Evolutionary conservation across 371 early-diverging fungal species (phyloP).

Genomic region (Mucor circinelloides): DNA sequence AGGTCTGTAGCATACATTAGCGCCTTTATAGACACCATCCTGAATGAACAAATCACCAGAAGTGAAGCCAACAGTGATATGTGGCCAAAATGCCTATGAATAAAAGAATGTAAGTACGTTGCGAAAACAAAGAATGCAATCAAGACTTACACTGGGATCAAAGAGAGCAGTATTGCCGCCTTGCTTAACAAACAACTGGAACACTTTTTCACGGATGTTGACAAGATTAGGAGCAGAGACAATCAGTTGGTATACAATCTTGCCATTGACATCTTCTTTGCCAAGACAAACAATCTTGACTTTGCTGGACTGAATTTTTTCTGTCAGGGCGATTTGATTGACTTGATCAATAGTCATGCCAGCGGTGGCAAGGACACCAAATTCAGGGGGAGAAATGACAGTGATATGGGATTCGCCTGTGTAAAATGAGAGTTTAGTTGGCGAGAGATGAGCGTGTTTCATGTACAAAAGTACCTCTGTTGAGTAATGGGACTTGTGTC

Average conservation of each 20-base stretch:
- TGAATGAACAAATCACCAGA: conserved; percentile 66
- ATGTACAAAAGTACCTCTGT: background rate
- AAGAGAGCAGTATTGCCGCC: conserved; percentile 68
- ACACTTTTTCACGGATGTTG: conserved; percentile 54
- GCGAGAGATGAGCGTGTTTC: background rate
- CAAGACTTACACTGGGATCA: conserved; percentile 44
- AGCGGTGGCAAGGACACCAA: conserved; percentile 54
- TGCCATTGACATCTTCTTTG: conserved; percentile 46
- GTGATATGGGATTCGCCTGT: conserved; percentile 80
- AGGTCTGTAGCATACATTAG: conserved; percentile 65
- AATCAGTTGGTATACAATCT: conserved; percentile 50
- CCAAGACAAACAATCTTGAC: conserved; percentile 69
- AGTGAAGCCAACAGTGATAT: conserved; percentile 74
- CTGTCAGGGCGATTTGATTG: conserved; percentile 57
- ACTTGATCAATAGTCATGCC: conserved; percentile 76
- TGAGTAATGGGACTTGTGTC: conserved; percentile 47
- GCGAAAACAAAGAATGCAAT: background rate
- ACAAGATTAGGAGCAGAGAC: conserved; percentile 39
- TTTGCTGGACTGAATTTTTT: conserved; percentile 59
- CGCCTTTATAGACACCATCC: conserved; percentile 77
- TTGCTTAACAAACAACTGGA: conserved; percentile 46
- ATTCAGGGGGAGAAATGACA: conserved; percentile 78
- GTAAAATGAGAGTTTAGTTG: background rate
- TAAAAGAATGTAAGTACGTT: background rate
- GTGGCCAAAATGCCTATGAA: conserved; percentile 65